phyloP scores from a whole-genome alignment of 139 green algal genomes.

The Coccomyxa sp. region DNA sequence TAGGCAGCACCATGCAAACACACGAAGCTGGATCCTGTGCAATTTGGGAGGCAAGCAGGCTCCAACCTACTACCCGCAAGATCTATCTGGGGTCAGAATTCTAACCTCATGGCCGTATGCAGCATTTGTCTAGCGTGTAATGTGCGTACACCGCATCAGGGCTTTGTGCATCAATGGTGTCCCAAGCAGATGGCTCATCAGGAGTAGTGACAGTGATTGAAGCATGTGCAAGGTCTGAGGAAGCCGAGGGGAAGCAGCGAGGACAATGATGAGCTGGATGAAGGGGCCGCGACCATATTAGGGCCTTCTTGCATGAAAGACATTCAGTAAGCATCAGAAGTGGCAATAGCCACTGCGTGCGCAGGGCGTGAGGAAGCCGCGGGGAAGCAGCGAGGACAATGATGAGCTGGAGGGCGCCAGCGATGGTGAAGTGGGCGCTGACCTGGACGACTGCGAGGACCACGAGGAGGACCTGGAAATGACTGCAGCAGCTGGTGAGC shows the following conservation, averaged over 20 bases:
- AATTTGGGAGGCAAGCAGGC: neutral
- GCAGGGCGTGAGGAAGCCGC: neutral
- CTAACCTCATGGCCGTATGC: neutral
- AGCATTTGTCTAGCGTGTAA: too few species aligned
- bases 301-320: neutral
- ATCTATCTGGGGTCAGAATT: neutral
- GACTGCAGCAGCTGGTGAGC: too few species aligned
- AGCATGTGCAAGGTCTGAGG: neutral
- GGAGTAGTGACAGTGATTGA: too few species aligned
- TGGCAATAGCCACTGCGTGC: neutral
- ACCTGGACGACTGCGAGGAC: constrained; percentile 10
- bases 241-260: neutral
- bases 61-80: neutral
- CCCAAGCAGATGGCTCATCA: too few species aligned
- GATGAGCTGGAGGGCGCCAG: constrained; percentile 7
- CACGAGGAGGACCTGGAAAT: constrained; percentile 18
- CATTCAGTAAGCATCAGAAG: neutral
- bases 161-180: too few species aligned
- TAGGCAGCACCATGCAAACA: neutral
- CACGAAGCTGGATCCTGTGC: neutral
- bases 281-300: neutral
- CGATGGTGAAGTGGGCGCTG: constrained; percentile 6
- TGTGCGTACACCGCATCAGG: too few species aligned
- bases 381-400: neutral
- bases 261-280: neutral